Evolutionary conservation across 192 early-diverging fungal species (phyloP), one percentile per base, ranked within the genome.

Genomic region (Rhizophagus clarus): DNA sequence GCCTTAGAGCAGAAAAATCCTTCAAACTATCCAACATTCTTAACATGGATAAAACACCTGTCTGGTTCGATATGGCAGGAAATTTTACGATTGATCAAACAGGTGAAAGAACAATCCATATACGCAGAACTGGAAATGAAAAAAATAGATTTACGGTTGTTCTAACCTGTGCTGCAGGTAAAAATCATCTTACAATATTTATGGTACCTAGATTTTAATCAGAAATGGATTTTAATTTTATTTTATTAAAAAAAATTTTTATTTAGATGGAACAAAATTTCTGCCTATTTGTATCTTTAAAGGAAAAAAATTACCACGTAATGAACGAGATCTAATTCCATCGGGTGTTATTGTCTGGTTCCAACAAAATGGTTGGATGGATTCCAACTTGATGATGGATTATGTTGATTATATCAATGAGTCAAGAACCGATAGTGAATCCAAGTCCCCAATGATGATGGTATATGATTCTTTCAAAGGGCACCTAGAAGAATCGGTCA

Each of bases 321-420:
- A 34, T 34, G 34, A 34, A 34, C 2, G 14, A 1, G 11, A 24
- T 29, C 6, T 7, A 74, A 20, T 28, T 51, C 49, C 73, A 17
- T 12, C 14, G 3, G 9, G 37, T 7, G 73, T 60, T 3, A 20
- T 74, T 15, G 56, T 61, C 61, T 61, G 73, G 73, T 74, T 74
- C 26, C 73, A 74, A 61, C 20, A 61, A 15, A 74, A 74, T 12
- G 32, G 56, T 17, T 74, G 49, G 56, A 74, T 74, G 73, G 51
- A 74, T 61, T 4, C 17, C 3, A 6, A 20, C 17, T 3, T 12
- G 15, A 74, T 74, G 29, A 28, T 3, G 1, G 60, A 61, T 5
- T 60, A 56, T 7, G 32, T 29, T 60, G 3, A 34, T 34, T 34
- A 34, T 34, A 34, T 34, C 34, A 34, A 34, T 34, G 3, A 34